Base-by-base conservation (phyloP, 495 filamentous ascomycete genomes). In the Cladorrhinum samala region DNA sequence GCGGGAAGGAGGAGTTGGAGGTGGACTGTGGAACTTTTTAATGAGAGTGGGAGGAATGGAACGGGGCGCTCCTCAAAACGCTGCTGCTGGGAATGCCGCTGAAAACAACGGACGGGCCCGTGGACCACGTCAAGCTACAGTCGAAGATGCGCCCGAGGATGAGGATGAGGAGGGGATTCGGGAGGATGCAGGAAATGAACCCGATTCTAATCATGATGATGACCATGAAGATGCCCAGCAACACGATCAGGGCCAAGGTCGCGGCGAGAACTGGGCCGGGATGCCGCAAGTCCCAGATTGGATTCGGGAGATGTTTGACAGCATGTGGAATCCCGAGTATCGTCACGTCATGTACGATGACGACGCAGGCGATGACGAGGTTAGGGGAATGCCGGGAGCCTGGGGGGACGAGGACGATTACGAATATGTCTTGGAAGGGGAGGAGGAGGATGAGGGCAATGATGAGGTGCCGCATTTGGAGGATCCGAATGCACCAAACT, bases 311-410 rank as follows among this genome's bases (percentile, higher is more conserved):
- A n/a, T n/a, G n/a, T n/a, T n/a, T n/a, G n/a, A n/a, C n/a, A n/a
- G n/a, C n/a, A n/a, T n/a, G n/a, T n/a, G n/a, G n/a, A n/a, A n/a
- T n/a, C n/a, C n/a, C n/a, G n/a, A n/a, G n/a, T n/a, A n/a, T n/a
- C n/a, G n/a, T n/a, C n/a, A n/a, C n/a, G n/a, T n/a, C n/a, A n/a
- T n/a, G n/a, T n/a, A n/a, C n/a, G n/a, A n/a, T n/a, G n/a, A n/a
- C n/a, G n/a, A n/a, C n/a, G n/a, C n/a, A n/a, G n/a, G n/a, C n/a
- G n/a, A 33, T 33, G 27, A 11, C 11, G 27, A 11, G 27, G 11
- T 33, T 33, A 43, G 56, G 23, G 53, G 44, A 9, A 56, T 56
- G 54, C 58, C 54, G 17, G 58, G 50, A 9, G 45, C 46, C 1
- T 53, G 45, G 52, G 48, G 20, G 16, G 38, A 19, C 6, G 44